Percentiles rank a stretch among this genome's conserved stretches.
These are phyloP conservation scores for Aspergillus fischeri DNA, from an alignment of 2,329 filamentous ascomycete genomes.

Conservation along the genomic window DNA sequence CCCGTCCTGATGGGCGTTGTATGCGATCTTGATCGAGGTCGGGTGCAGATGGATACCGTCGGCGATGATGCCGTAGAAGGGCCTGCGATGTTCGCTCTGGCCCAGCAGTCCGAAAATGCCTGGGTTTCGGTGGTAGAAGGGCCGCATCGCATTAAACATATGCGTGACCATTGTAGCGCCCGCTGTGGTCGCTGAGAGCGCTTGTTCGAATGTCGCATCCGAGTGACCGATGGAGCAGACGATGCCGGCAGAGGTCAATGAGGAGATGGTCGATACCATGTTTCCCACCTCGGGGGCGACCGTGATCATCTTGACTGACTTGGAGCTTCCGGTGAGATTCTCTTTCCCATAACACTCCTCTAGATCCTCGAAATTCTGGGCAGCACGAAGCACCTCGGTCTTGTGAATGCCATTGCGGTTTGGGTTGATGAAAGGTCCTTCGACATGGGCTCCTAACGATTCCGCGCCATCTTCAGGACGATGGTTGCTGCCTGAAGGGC, in stretches of 20 bases:
- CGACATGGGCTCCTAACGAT: slow-evolving; percentile 83
- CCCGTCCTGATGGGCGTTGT: slow-evolving; percentile 76
- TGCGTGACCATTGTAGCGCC: slow-evolving; percentile 90
- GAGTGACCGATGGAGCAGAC: slow-evolving; percentile 81
- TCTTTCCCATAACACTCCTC: slow-evolving; percentile 56
- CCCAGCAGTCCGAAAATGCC: slow-evolving; percentile 85
- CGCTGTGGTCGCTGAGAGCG: slow-evolving; percentile 63
- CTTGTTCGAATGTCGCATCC: slow-evolving; percentile 81
- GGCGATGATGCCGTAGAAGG: slow-evolving; percentile 84
- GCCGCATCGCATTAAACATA: slow-evolving; percentile 90
- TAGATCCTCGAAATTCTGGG: slow-evolving; percentile 58
- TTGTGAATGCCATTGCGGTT: slow-evolving; percentile 86
- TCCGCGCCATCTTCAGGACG: slow-evolving; percentile 68
- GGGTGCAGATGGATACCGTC: slow-evolving; percentile 90
- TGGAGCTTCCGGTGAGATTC: slow-evolving; percentile 51
- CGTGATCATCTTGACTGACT: slow-evolving; percentile 71
- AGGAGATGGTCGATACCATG: slow-evolving; percentile 65
- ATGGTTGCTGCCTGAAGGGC: slow-evolving; percentile 61
- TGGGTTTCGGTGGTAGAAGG: slow-evolving; percentile 84
- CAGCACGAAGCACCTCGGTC: slow-evolving; percentile 63
- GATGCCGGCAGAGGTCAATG: slow-evolving; percentile 62
- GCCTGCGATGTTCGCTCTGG: slow-evolving; percentile 52
- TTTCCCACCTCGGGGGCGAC: slow-evolving; percentile 75
- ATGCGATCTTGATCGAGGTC: slow-evolving; percentile 83
- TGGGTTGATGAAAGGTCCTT: slow-evolving; percentile 82